Base-by-base conservation (phyloP, 148 eudicot species). In the Vaccinium vitisidaea region DNA sequence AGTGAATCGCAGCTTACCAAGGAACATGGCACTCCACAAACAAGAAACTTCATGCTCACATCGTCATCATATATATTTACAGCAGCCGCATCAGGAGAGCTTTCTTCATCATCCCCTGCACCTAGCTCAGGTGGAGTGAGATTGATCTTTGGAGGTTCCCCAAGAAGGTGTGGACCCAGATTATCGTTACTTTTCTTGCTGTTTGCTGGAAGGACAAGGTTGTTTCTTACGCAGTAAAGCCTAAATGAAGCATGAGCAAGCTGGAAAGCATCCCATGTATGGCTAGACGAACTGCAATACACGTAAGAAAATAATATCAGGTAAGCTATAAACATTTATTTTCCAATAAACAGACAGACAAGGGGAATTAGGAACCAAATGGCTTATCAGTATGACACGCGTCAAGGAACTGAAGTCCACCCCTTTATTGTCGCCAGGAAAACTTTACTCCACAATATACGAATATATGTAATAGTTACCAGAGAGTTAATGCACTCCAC, bases 251-350 rank as follows among this genome's bases (percentile, higher is more conserved):
- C 97, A 82, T 92, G 89, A 55, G 99, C 98, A 83, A 96, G 91
- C 81, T 92, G 98, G 87, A 96, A 96, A 80, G 95, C 98, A 88
- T 96, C 98, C 97, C 99, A 96, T 11, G 94, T 84, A 89, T 96
- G 99, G 89, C 98, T 92, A 43, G 95, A 88, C 52, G 99, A 93
- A 87, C 99, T 96, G 93, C 92, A 92, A 55, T 73, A 16, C 32
- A 52, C 16, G 67, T 50, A 77, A 83, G 23, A 69, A 18, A 83
- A 54, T 52, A 49, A 63, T 16, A 59, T 70, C 83, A 67, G 39
- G 63, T 36, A 55, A 13, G 15, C 49, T 59, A 14, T 27, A 67
- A 25, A 43, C 12, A 1, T 25, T 21, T n/a, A 46, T 14, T 19
- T 81, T 70, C 27, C 78, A 19, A 70, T 70, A n/a, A 30, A 82